A percentile compares a stretch with the other conserved stretches of the same genome.
These are phyloP conservation scores for Xylaria acuta DNA, from an alignment of 495 filamentous ascomycete species.

Conservation along the genomic window DNA sequence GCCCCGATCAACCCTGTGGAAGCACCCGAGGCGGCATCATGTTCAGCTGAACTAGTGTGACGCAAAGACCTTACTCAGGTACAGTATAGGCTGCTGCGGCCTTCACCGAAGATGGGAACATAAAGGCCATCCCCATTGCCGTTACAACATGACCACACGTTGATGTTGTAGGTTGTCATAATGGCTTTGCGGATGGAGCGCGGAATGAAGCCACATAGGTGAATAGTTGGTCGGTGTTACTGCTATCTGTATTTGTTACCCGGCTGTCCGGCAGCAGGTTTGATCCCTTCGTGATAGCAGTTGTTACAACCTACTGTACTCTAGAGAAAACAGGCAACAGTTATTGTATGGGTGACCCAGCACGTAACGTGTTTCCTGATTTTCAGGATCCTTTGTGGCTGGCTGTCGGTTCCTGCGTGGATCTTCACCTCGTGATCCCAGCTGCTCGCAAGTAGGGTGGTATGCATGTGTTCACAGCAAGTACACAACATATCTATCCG, in stretches of 20 bases:
- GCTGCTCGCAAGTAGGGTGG: slow-evolving; percentile 3
- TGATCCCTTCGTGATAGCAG: not conserved
- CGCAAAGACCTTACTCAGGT: not conserved
- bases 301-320: not conserved
- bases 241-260: not conserved
- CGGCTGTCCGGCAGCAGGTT: slow-evolving; percentile 9
- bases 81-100: not conserved
- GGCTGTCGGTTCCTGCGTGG: slow-evolving; percentile 3
- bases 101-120: not conserved
- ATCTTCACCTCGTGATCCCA: not conserved
- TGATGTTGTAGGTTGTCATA: not conserved
- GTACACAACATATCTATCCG: not conserved
- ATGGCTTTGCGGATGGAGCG: not conserved
- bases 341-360: not conserved
- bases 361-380: slow-evolving; percentile 3
- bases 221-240: not conserved
- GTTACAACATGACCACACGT: not conserved
- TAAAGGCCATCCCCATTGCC: not conserved
- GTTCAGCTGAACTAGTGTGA: slow-evolving; percentile 18
- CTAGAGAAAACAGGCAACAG: not conserved
- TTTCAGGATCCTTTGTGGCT: not conserved
- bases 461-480: not conserved
- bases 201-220: not conserved
- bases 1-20: not conserved
- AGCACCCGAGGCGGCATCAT: slow-evolving; percentile 4